These are phyloP conservation scores for Ogataea pignaliae DNA, from an alignment of 805 yeast genomes.

Conservation along the genomic window DNA sequence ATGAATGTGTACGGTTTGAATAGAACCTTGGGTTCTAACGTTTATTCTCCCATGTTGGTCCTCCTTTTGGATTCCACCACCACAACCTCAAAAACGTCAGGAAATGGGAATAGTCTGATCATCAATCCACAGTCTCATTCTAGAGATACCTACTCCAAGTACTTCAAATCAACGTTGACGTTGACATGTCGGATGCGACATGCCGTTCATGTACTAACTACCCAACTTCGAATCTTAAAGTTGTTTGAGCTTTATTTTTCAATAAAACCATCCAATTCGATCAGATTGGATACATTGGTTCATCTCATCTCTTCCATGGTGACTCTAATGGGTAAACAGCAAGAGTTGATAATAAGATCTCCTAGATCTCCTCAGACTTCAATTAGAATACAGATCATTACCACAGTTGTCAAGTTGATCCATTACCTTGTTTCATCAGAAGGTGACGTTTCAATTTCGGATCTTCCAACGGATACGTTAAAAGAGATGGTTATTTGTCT, in stretches of 20 bases:
- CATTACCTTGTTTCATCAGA: slow-evolving; percentile 30
- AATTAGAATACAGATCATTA: slow-evolving; percentile 37
- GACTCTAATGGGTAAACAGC: slow-evolving; percentile 44
- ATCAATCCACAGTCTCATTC: slow-evolving; percentile 24
- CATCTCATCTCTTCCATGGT: slow-evolving; percentile 38
- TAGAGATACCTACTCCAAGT: slow-evolving; percentile 18
- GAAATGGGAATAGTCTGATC: slow-evolving; percentile 7
- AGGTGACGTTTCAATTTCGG: slow-evolving; percentile 22
- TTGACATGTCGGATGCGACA: slow-evolving; percentile 31
- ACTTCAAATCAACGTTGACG: slow-evolving; percentile 5
- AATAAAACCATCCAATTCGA: slow-evolving; percentile 18
- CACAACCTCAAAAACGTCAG: slow-evolving; percentile 22
- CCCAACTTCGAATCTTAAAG: slow-evolving; percentile 43
- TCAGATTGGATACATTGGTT: slow-evolving; percentile 20
- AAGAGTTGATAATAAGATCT: slow-evolving; percentile 37
- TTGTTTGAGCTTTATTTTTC: slow-evolving; percentile 44
- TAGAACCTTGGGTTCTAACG: slow-evolving; percentile 48
- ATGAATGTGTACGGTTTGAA: slow-evolving; percentile 52
- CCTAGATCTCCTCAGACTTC: slow-evolving; percentile 40
- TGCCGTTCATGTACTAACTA: slow-evolving; percentile 37
- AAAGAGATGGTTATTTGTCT: slow-evolving; percentile 29
- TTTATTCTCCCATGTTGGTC: slow-evolving; percentile 38
- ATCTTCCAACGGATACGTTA: slow-evolving; percentile 23
- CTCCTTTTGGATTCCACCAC: slow-evolving; percentile 25
- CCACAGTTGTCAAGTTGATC: slow-evolving; percentile 36